Conservation (phyloP, 2,329 filamentous ascomycete genomes). For the Xylariales sp. region DNA sequence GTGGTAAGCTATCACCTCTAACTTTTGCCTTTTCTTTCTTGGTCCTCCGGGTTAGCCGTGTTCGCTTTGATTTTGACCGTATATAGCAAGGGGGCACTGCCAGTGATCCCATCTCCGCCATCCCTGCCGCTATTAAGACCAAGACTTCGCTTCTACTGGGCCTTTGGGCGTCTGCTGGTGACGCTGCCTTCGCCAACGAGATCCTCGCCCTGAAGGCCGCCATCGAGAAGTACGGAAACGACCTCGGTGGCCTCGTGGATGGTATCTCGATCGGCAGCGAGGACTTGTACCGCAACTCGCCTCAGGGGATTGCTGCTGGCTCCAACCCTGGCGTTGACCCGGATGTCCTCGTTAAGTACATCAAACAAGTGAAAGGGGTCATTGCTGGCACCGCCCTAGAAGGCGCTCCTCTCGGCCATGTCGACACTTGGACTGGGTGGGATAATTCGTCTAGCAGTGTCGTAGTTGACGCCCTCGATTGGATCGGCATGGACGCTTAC, state of each 20-base stretch:
- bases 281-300: constrained; percentile 84
- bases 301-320: constrained; percentile 72
- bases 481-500: constrained; percentile 86
- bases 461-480: constrained; percentile 78
- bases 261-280: constrained; percentile 90
- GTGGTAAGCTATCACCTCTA: constrained; percentile 57
- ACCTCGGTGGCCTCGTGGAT: constrained; percentile 74
- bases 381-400: constrained; percentile 72
- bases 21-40: no score
- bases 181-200: constrained; percentile 75
- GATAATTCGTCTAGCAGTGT: constrained; percentile 77
- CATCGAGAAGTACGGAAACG: constrained; percentile 73
- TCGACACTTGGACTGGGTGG: constrained; percentile 89
- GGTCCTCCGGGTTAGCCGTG: background rate
- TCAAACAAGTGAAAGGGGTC: constrained; percentile 72
- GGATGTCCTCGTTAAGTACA: constrained; percentile 73
- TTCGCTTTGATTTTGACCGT: background rate
- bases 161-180: constrained; percentile 81
- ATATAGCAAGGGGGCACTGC: constrained; percentile 71
- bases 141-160: constrained; percentile 83
- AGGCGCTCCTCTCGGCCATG: constrained; percentile 76
- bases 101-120: constrained; percentile 58
- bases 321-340: constrained; percentile 73
- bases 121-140: constrained; percentile 84
- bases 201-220: constrained; percentile 76